Percentiles rank a stretch among this genome's conserved stretches.
These are phyloP conservation scores for Cercophora samala DNA, from an alignment of 495 filamentous ascomycete genomes.

Conservation along the genomic window DNA sequence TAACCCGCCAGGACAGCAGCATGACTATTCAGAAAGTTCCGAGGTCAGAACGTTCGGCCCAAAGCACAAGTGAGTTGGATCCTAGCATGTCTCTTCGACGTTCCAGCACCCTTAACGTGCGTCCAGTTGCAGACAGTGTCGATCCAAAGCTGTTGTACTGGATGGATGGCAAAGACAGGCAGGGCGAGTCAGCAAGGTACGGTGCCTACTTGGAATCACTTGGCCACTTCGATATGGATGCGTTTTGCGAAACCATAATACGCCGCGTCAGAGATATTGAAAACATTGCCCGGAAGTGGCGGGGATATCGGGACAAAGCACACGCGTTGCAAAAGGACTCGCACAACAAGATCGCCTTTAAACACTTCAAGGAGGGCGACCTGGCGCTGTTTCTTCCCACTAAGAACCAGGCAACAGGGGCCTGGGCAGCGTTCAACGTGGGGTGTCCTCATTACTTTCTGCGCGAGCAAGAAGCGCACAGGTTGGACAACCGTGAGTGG, in stretches of 20 bases:
- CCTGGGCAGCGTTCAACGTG: conserved; percentile 98
- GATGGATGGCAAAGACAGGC: conserved; percentile 65
- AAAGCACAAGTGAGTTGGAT: conserved; percentile 55
- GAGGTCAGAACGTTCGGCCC: conserved; percentile 54
- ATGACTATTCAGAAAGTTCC: conserved; percentile 77
- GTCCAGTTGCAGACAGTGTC: conserved; percentile 39
- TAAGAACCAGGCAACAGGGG: conserved; percentile 84
- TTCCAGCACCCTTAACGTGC: conserved; percentile 43
- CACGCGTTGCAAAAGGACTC: conserved; percentile 81
- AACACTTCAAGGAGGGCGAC: conserved; percentile 94
- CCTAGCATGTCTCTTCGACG: conserved; percentile 57
- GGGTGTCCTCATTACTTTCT: conserved; percentile 96
- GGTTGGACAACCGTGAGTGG: conserved; percentile 81
- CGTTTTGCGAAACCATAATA: conserved; percentile 74
- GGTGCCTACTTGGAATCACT: conserved; percentile 65
- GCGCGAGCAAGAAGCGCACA: conserved; percentile 85
- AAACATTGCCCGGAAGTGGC: conserved; percentile 79
- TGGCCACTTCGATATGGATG: conserved; percentile 73
- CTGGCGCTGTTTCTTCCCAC: conserved; percentile 94
- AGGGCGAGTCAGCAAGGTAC: conserved; percentile 68
- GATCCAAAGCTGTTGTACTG: conserved; percentile 72
- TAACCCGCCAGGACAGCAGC: conserved; percentile 67
- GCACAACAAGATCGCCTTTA: conserved; percentile 95
- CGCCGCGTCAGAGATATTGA: conserved; percentile 89
- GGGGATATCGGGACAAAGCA: conserved; percentile 82